These are phyloP conservation scores for Hyaloperonospora brassicae DNA, from an alignment of 352 stramenopile genomes.

Conservation along the genomic window DNA sequence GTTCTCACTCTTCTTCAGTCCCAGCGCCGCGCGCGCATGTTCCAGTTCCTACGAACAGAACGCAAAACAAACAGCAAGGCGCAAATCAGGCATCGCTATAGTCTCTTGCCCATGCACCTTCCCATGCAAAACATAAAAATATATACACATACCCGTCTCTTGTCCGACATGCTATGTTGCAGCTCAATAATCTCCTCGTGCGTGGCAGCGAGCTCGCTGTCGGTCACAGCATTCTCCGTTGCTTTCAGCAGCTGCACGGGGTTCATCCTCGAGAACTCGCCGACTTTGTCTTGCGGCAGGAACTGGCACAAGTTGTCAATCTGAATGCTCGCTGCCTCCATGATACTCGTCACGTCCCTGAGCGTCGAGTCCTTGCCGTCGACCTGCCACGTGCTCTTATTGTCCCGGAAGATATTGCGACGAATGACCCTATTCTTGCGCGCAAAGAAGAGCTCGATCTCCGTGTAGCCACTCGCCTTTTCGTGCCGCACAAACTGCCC, in stretches of 20 bases:
- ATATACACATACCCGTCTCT: conserved; percentile 38
- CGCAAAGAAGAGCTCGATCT: conserved; percentile 92
- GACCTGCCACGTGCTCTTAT: conserved; percentile 78
- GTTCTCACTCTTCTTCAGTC: conserved; percentile 83
- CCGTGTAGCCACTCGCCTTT: conserved; percentile 77
- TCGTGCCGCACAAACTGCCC: conserved; percentile 86
- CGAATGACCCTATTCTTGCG: conserved; percentile 76
- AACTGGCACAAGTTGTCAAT: conserved; percentile 99
- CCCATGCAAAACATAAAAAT: background rate
- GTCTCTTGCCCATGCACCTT: background rate
- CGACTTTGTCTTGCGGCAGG: conserved; percentile 95
- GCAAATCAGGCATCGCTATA: conserved; percentile 1
- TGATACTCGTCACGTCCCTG: conserved; percentile 67
- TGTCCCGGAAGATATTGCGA: conserved; percentile 88
- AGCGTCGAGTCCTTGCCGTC: conserved; percentile 61
- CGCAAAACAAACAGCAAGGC: background rate
- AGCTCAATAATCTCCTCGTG: conserved; percentile 78
- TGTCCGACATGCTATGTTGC: conserved; percentile 63
- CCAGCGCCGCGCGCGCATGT: conserved; percentile 45
- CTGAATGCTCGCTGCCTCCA: conserved; percentile 88
- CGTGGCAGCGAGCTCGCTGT: conserved; percentile 59
- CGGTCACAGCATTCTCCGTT: conserved; percentile 64
- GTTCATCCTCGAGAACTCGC: conserved; percentile 87
- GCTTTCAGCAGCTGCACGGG: conserved; percentile 63
- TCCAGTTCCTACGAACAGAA: conserved; percentile 46